phyloP scores from a whole-genome alignment of 139 green algal genomes.

The Chlamydomonas schloesseri region DNA sequence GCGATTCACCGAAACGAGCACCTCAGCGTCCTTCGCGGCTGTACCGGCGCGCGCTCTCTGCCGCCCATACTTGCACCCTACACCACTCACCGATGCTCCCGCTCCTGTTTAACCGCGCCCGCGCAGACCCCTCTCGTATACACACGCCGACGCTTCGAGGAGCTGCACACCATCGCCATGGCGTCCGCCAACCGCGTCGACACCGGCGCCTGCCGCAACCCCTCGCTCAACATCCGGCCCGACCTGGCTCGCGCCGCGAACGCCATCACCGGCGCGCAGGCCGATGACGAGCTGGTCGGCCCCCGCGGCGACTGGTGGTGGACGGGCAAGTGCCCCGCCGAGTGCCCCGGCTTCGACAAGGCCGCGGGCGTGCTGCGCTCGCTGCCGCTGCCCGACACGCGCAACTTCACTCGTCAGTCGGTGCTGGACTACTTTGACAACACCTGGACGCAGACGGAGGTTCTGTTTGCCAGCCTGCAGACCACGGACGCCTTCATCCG shows the following conservation, averaged over 20 bases:
- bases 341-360: slow-evolving; percentile 63
- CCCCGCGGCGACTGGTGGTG: slow-evolving; percentile 64
- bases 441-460: slow-evolving; percentile 79
- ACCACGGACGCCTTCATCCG: slow-evolving; percentile 77
- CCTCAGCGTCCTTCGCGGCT: no score
- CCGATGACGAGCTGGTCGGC: slow-evolving; percentile 57
- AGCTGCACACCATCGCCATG: background rate
- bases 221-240: slow-evolving; percentile 53
- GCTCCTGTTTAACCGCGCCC: no score
- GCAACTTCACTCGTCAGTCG: slow-evolving; percentile 62
- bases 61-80: no score
- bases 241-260: slow-evolving; percentile 29
- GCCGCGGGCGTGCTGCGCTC: slow-evolving; percentile 63
- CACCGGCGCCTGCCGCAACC: slow-evolving; percentile 55
- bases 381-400: slow-evolving; percentile 70
- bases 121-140: no score
- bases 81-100: no score
- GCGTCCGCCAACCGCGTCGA: slow-evolving; percentile 18
- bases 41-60: no score
- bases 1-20: no score
- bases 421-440: slow-evolving; percentile 89
- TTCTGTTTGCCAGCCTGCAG: slow-evolving; percentile 60
- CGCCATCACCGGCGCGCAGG: slow-evolving; percentile 29
- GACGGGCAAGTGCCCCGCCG: slow-evolving; percentile 56
- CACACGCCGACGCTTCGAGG: no score